Base-by-base conservation (phyloP, 768 basidiomycete species). In the Hydnomerulius pinastri region DNA sequence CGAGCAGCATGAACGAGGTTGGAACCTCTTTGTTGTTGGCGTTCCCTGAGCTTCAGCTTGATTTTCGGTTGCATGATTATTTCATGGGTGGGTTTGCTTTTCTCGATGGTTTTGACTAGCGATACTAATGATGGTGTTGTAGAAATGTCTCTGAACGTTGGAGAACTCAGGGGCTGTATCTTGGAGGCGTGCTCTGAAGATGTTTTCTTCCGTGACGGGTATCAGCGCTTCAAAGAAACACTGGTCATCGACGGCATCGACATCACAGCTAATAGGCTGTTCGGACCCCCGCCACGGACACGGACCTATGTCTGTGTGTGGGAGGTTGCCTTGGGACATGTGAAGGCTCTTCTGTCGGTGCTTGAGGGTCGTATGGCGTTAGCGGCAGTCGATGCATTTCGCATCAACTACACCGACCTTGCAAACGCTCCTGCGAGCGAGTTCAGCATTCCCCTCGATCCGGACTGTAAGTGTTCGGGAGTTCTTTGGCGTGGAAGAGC, bases 281-380 rank as follows among this genome's bases (percentile, higher is more conserved):
- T 97, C 62, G 96, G 96, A 7, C 90, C 91, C 11, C 82, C 85
- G 50, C 96, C 96, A 6, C 79, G 81, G 3, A 90, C 89, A 0
- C 71, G 88, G 2, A 86, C 92, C 1, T 98, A 98, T 61, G 73
- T 96, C 5, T 98, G 95, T 63, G 79, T 97, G 12, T 98, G 96
- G 96, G 92, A 96, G 61, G 80, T 95, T 38, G 71, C 71, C n/a
- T 29, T 93, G 15, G 92, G 92, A 6, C 63, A 75, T 28, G 62
- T 90, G 40, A 85, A 82, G 59, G 77, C 76, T 0, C 61, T 77
- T 21, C 53, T 86, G 17, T 79, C 85, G 2, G 80, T 85, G 7
- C 63, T 69, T 13, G 79, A 91, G 56, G 71, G 71, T 5, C 70
- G 73, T 53, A 56, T 78, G 13, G 57, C 94, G 11, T 64, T 69